These are phyloP conservation scores for Solioccasus polychromus DNA, from an alignment of 768 basidiomycete genomes.

Conservation along the genomic window DNA sequence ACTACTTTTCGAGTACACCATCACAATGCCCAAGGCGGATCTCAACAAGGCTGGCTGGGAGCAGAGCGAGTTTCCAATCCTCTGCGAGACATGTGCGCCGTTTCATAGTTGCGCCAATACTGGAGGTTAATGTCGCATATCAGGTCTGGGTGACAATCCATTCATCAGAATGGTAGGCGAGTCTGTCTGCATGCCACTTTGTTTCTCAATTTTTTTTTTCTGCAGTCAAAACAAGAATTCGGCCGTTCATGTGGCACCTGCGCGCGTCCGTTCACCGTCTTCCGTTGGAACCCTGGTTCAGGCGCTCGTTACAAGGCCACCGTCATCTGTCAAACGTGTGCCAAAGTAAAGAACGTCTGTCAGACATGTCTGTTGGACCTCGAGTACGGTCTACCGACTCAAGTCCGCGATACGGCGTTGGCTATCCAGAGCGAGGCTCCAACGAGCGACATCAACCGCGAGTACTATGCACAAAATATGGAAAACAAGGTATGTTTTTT, in stretches of 20 bases:
- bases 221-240: constrained; percentile 98
- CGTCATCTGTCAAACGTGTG: constrained; percentile 95
- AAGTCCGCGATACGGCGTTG: constrained; percentile 94
- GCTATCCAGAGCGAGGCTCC: constrained; percentile 85
- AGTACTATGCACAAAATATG: constrained; percentile 93
- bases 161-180: constrained; percentile 92
- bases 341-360: constrained; percentile 95
- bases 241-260: constrained; percentile 97
- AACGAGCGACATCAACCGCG: constrained; percentile 94
- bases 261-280: constrained; percentile 93
- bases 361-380: constrained; percentile 97
- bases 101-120: neutral
- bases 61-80: constrained; percentile 88
- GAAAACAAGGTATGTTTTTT: constrained; percentile 59
- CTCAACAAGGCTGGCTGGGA: constrained; percentile 96
- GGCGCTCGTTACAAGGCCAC: constrained; percentile 96
- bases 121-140: constrained; percentile 5
- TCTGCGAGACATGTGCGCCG: constrained; percentile 85
- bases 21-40: constrained; percentile 76
- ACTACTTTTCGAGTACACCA: constrained; percentile 3
- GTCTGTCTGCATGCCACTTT: neutral
- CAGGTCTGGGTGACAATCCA: constrained; percentile 85
- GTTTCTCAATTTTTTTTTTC: constrained; percentile 38
- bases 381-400: constrained; percentile 93
- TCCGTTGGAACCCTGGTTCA: constrained; percentile 96